Evolutionary conservation across 257 asterid species (phyloP).

Genomic region (Leonotis leonurus): DNA sequence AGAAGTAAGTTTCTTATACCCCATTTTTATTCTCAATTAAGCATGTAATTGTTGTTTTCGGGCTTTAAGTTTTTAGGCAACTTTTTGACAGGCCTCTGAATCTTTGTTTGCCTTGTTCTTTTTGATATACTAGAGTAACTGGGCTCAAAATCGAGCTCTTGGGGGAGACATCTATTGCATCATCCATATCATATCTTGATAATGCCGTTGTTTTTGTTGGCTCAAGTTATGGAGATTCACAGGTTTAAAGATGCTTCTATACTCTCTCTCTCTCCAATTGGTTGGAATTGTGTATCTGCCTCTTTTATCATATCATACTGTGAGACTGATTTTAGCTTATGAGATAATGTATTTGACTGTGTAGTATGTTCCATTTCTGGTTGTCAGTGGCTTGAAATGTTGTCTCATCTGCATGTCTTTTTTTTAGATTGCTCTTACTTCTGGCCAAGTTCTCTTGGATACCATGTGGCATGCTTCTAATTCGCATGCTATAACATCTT

Average conservation of each 20-base stretch:
- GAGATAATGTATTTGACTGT: not conserved
- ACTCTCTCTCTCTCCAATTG: not conserved
- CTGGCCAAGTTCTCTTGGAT: not conserved
- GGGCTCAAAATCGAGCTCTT: slow-evolving; percentile 85
- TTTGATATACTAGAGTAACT: slow-evolving; percentile 46
- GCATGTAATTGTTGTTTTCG: not conserved
- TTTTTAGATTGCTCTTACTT: not conserved
- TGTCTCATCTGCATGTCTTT: not conserved
- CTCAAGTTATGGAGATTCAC: slow-evolving; percentile 94
- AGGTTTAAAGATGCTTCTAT: slow-evolving; percentile 33
- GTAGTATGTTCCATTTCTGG: not conserved
- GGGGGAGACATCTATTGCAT: slow-evolving; percentile 88
- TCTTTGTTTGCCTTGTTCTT: slow-evolving; percentile 3
- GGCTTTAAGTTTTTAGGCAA: not conserved
- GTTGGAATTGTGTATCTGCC: not conserved
- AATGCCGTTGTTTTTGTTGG: slow-evolving; percentile 82
- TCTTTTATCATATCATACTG: not conserved
- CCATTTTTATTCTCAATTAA: not conserved
- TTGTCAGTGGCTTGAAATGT: not conserved
- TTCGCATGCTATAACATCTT: not conserved
- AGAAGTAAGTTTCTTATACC: slow-evolving; percentile 48
- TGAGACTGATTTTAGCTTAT: not conserved
- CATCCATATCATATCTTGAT: slow-evolving; percentile 86
- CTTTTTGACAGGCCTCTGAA: slow-evolving; percentile 2
- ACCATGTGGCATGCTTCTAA: not conserved